Evolutionary conservation across 805 yeast genomes (phyloP).

Genomic region (Candida anglica): DNA sequence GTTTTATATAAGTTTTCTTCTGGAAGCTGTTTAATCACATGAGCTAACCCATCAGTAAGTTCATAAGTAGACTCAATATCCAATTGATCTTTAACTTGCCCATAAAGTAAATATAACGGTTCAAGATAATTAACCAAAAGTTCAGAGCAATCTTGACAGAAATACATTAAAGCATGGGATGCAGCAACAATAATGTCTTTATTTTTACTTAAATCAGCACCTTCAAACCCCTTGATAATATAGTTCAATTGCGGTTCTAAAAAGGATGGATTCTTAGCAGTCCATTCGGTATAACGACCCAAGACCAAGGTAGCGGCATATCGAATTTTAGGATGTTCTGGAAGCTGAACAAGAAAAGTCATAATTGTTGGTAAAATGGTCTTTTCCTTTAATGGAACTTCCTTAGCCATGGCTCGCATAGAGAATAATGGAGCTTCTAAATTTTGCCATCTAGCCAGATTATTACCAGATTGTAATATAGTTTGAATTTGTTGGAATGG

Average conservation of each 20-base stretch:
- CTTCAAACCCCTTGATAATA: slow-evolving; percentile 68
- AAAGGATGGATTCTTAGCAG: slow-evolving; percentile 76
- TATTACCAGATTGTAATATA: slow-evolving; percentile 28
- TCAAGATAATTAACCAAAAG: slow-evolving; percentile 63
- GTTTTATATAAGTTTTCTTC: slow-evolving; percentile 49
- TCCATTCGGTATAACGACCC: slow-evolving; percentile 97
- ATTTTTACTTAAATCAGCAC: slow-evolving; percentile 20
- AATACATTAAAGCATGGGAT: slow-evolving; percentile 88
- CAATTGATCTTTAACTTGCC: slow-evolving; percentile 44
- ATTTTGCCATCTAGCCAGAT: slow-evolving; percentile 65
- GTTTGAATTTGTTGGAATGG: slow-evolving; percentile 62
- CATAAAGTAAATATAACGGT: slow-evolving; percentile 73
- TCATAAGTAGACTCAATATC: slow-evolving; percentile 72
- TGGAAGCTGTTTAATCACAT: slow-evolving; percentile 64
- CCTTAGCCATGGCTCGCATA: slow-evolving; percentile 92
- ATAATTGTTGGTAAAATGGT: slow-evolving; percentile 70
- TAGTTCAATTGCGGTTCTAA: slow-evolving; percentile 81
- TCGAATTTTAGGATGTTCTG: slow-evolving; percentile 81
- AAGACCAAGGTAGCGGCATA: slow-evolving; percentile 90
- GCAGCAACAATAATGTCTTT: slow-evolving; percentile 73
- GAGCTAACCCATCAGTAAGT: slow-evolving; percentile 85
- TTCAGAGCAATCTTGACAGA: slow-evolving; percentile 84
- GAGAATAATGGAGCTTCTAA: slow-evolving; percentile 88
- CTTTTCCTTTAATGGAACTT: slow-evolving; percentile 65
- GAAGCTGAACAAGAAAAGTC: slow-evolving; percentile 63